Evolutionary conservation across 495 filamentous ascomycete genomes (phyloP), one percentile per base, ranked within the genome.

Genomic region (Penicillium antarcticum): DNA sequence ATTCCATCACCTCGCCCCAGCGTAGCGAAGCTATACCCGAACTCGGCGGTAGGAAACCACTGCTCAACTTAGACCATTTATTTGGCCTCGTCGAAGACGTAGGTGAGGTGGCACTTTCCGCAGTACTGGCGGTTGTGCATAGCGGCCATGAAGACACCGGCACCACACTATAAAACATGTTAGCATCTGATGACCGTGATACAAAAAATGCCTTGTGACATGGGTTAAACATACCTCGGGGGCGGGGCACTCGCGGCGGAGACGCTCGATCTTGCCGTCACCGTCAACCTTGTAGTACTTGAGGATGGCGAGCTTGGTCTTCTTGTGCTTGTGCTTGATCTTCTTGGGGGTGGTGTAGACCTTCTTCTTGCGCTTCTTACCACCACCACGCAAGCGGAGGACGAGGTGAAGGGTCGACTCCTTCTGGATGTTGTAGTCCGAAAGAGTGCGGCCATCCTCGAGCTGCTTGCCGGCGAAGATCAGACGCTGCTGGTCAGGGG

Each of bases 271-370:
- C 88, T 97, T 98, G 74, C 94, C 94, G 73, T 98, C 94, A 65
- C 86, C 87, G 72, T 97, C 95, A 62, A 98, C 94, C 86, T 98
- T 98, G 88, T 97, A 98, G 89, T 97, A 98, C 87, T 98, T 98
- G 68, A 98, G 91, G 64, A 98, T 91, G 61, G 94, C 95, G 67
- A 98, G 83, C 86, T 98, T 98, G 82, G 88, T 96, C 91, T 89
- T 90, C 88, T 97, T 97, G 80, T 91, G 86, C 89, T 97, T 98
- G 82, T 98, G 94, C 92, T 98, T 98, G 87, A 98, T 98, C 88
- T 98, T 98, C 92, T 98, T 98, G 70, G 94, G 94, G 63, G 95
- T 98, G 68, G 89, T 97, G 85, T 98, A 98, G 52, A 98, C 94
- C 91, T 98, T 98, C 92, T 98, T 98, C 89, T 98, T 98, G 65